Conservation (phyloP, 805 yeast genomes). For the Cyberlindnera samutprakarnensis region DNA sequence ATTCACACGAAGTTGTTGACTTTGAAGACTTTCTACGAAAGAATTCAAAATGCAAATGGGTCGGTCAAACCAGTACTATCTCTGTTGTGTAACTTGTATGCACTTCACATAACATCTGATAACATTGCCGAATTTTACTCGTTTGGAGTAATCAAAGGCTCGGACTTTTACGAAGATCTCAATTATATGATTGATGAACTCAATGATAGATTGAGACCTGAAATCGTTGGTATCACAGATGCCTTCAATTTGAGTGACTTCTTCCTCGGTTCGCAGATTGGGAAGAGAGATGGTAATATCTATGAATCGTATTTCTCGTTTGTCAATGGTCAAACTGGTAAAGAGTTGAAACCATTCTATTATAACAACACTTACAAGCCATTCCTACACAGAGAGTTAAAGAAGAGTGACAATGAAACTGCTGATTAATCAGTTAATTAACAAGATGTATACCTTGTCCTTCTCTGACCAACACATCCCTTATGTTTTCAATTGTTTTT, state of each 20-base stretch:
- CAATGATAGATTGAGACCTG: conserved; percentile 47
- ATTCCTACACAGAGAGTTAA: conserved; percentile 15
- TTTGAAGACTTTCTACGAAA: conserved; percentile 23
- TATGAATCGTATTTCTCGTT: conserved; percentile 71
- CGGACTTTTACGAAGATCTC: conserved; percentile 26
- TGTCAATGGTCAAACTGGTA: conserved; percentile 35
- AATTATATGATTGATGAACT: conserved; percentile 19
- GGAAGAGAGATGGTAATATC: conserved; percentile 72
- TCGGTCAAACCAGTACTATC: conserved; percentile 35
- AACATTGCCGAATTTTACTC: conserved; percentile 56
- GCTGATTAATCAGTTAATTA: conserved; percentile 3
- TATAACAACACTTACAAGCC: conserved; percentile 15
- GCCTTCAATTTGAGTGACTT: conserved; percentile 75
- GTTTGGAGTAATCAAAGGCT: conserved; percentile 40
- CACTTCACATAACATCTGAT: conserved; percentile 51
- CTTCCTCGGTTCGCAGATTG: conserved; percentile 77
- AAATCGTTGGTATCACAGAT: conserved; percentile 74
- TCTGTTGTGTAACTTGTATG: conserved; percentile 53
- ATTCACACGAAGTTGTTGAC: conserved; percentile 30
- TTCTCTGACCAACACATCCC: conserved; percentile 10
- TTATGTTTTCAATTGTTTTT: conserved; percentile 44
- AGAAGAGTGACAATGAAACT: conserved; percentile 14
- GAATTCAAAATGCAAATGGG: conserved; percentile 25
- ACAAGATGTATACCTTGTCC: conserved; percentile 13
- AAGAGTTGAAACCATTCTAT: conserved; percentile 51